Evolutionary conservation across 345 rosid species (phyloP), one percentile per base, ranked within the genome.

Genomic region (Limnanthes douglasii): DNA sequence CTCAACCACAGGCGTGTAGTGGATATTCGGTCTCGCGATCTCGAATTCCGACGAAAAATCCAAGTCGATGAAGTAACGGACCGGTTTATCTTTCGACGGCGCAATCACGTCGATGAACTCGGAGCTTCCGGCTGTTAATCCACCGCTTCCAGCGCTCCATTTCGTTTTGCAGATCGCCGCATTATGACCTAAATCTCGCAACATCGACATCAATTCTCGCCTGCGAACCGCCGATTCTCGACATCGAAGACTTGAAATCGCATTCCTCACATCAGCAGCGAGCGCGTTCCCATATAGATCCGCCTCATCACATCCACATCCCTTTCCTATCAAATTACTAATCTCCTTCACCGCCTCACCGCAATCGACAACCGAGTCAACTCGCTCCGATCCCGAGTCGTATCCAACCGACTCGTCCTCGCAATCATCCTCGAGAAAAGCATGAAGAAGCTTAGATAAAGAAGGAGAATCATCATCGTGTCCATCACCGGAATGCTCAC

Each of bases 141-240:
- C 60, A 4, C 72, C 69, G 1, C 86, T 77, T 13, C 70, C 65
- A 24, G 90, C 45, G 8, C 54, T 65, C 97, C 97, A 88, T 37
- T 64, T 69, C 2, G 93, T 83, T 66, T 75, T 76, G 52, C 95
- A 83, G 52, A 76, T 64, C 29, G 90, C 97, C 3, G 95, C 97
- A 79, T 73, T 78, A 66, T 76, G 68, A 3, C 95, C 95, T 2
- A 52, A 37, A 16, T 78, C 81, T 27, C 77, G 62, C 12, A 88
- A 62, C 15, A 46, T 41, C 28, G 56, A 46, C 90, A 73, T 73
- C 38, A 83, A 69, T 34, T 68, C 58, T 6, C 93, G 83, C 37
- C 65, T 32, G 10, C 68, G 53, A 13, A 61, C 31, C 9, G 47
- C n/a, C 40, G 61, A 16, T 70, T 41, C 17, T 26, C 30, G 30